These are phyloP conservation scores for Corymbia citriodora DNA, from an alignment of 441 rosid species.

Conservation along the genomic window DNA sequence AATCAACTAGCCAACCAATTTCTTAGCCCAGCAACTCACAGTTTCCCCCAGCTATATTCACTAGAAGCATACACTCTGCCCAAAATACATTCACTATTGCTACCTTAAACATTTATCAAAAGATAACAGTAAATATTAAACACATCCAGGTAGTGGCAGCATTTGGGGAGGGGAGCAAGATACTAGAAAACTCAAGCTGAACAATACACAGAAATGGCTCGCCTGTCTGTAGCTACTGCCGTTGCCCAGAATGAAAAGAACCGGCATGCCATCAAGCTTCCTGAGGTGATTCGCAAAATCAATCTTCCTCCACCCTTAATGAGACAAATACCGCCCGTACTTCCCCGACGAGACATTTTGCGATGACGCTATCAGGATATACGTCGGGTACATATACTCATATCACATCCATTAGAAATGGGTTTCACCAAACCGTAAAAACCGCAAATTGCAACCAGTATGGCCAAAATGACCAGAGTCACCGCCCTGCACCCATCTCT, in stretches of 20 bases:
- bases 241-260: constrained; percentile 12
- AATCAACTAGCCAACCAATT: neutral
- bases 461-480: constrained; percentile 10
- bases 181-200: neutral
- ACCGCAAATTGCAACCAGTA: constrained; percentile 53
- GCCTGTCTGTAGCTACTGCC: constrained; percentile 99
- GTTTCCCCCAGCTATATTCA: neutral
- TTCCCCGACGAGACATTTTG: constrained; percentile 37
- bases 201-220: constrained; percentile 12
- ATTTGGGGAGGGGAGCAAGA: neutral
- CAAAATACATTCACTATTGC: neutral
- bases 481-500: neutral
- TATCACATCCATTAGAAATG: constrained; percentile 68
- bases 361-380: constrained; percentile 60
- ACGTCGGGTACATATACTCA: constrained; percentile 95
- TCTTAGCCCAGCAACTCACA: neutral
- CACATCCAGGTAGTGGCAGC: neutral
- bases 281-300: constrained; percentile 66
- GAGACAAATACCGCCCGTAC: constrained; percentile 79
- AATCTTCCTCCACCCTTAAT: constrained; percentile 95
- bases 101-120: neutral
- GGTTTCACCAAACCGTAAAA: constrained; percentile 67
- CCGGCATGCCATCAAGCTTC: constrained; percentile 23
- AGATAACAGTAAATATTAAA: neutral
- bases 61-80: neutral